phyloP scores from a whole-genome alignment of 176 grass and related monocot species.

The Chloris gayana region DNA sequence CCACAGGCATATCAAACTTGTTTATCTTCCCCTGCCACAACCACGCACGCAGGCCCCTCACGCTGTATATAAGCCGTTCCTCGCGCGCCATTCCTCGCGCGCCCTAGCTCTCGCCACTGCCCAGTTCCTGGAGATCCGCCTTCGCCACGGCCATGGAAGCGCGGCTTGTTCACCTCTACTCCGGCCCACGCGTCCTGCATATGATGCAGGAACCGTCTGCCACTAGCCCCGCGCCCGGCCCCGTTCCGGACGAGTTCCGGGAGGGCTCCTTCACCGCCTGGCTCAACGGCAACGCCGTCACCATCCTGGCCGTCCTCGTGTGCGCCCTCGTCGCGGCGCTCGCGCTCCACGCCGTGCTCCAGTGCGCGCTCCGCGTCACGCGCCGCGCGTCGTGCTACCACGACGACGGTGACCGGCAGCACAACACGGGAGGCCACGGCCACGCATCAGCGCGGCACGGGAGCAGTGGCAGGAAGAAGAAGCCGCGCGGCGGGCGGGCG shows the following conservation, averaged over 20 bases:
- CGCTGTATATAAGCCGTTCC: constrained; percentile 14
- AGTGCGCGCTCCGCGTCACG: constrained; percentile 39
- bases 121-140: background rate
- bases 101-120: background rate
- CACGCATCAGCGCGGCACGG: background rate
- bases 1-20: background rate
- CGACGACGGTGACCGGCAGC: background rate
- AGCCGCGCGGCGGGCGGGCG: background rate
- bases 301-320: constrained; percentile 54
- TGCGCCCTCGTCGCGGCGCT: constrained; percentile 56
- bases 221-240: background rate
- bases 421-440: background rate
- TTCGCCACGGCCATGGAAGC: background rate
- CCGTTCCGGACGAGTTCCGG: background rate
- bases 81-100: background rate
- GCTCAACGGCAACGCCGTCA: constrained; percentile 31
- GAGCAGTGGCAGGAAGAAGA: background rate
- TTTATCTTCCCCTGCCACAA: background rate
- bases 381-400: constrained; percentile 23
- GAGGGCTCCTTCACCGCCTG: background rate
- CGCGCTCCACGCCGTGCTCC: constrained; percentile 35
- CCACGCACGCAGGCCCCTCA: background rate
- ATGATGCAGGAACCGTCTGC: background rate
- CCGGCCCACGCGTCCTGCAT: background rate
- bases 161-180: background rate